Conservation (phyloP, 306 rosid species). For the Medicago truncatula region MtrunA17r5.0-ANR NC_053049.1:4688501-4689000, state of each 20-base stretch:
- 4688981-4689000: slow-evolving; percentile 42
- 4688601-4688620: neutral
- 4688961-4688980: slow-evolving; percentile 56
- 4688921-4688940: slow-evolving; percentile 51
- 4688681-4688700: neutral
- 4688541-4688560: neutral
- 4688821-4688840: neutral
- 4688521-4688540: neutral
- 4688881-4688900: neutral
- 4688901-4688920: neutral
- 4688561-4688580: too few relatives aligned
- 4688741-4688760: neutral
- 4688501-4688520: too few relatives aligned
- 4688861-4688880: too few relatives aligned
- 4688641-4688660: neutral
- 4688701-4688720: neutral
- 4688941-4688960: slow-evolving; percentile 51
- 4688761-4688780: neutral
- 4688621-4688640: neutral
- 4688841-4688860: too few relatives aligned
- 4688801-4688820: neutral
- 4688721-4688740: neutral
- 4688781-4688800: neutral
- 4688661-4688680: too few relatives aligned
- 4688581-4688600: too few relatives aligned